Evolutionary conservation across 257 asterid species (phyloP).

Genomic region (Solanum bukasovii): DNA sequence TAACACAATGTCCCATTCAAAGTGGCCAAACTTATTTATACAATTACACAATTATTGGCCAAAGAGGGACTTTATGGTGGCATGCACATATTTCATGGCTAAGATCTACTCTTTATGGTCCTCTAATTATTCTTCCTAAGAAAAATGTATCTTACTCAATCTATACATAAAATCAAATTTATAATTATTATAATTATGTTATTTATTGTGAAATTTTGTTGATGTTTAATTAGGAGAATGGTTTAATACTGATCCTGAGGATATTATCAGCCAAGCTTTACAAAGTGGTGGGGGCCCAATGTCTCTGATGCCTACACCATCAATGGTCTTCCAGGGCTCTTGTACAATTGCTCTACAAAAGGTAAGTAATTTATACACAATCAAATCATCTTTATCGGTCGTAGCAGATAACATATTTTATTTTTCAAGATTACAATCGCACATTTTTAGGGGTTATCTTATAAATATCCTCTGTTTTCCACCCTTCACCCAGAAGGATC

Average conservation of each 20-base stretch:
- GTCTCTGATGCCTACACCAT: slow-evolving; percentile 31
- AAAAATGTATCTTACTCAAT: slow-evolving; percentile 19
- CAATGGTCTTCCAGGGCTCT: slow-evolving; percentile 34
- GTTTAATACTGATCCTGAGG: slow-evolving; percentile 23
- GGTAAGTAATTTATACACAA: neutral
- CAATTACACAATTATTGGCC: slow-evolving; percentile 30
- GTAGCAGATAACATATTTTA: neutral
- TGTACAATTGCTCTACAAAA: slow-evolving; percentile 21
- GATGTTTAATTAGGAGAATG: slow-evolving; percentile 18
- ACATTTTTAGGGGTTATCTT: neutral
- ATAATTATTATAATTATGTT: neutral
- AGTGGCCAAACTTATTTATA: slow-evolving; percentile 35
- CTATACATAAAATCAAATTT: neutral
- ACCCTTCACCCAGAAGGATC: no score
- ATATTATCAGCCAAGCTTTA: slow-evolving; percentile 14
- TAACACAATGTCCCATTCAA: slow-evolving; percentile 48
- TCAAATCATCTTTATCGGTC: neutral
- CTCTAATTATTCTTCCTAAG: slow-evolving; percentile 45
- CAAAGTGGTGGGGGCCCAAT: slow-evolving; percentile 28
- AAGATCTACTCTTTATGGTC: slow-evolving; percentile 47
- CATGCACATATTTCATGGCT: slow-evolving; percentile 50
- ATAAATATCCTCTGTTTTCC: fast-evolving
- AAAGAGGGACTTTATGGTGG: slow-evolving; percentile 57
- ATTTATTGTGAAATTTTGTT: neutral
- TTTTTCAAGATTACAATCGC: neutral